These are phyloP conservation scores for Coniochaeta hoffmannii DNA, from an alignment of 2,329 filamentous ascomycete species.

Conservation along the genomic window DNA sequence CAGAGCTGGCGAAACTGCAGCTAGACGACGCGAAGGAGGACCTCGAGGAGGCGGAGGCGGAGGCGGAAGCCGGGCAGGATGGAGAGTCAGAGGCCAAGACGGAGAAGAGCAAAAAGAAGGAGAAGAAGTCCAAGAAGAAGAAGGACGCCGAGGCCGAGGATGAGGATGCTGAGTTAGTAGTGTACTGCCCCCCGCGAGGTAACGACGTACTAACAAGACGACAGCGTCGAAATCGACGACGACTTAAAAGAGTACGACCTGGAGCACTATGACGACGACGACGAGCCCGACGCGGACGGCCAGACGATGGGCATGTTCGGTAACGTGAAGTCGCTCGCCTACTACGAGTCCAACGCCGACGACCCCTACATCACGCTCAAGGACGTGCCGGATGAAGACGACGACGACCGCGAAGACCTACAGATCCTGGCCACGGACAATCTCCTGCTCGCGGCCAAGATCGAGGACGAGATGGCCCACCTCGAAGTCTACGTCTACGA, in stretches of 20 bases:
- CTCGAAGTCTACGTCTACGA: slow-evolving; percentile 97
- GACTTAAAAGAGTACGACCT: slow-evolving; percentile 95
- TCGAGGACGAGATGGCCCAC: slow-evolving; percentile 95
- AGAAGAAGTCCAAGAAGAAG: slow-evolving; percentile 21
- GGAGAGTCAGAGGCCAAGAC: slow-evolving; percentile 18
- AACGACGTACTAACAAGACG: not conserved
- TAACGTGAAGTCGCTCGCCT: slow-evolving; percentile 87
- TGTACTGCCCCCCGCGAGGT: not conserved
- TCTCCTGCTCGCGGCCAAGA: slow-evolving; percentile 81
- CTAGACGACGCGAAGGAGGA: slow-evolving; percentile 90
- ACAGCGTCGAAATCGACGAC: slow-evolving; percentile 58
- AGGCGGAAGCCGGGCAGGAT: slow-evolving; percentile 16
- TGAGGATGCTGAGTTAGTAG: slow-evolving; percentile 31
- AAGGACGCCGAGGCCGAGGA: slow-evolving; percentile 27
- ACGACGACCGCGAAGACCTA: slow-evolving; percentile 87
- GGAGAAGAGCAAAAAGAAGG: slow-evolving; percentile 17
- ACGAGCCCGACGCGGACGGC: slow-evolving; percentile 51
- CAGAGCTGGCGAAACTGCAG: slow-evolving; percentile 66
- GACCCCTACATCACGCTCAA: slow-evolving; percentile 94
- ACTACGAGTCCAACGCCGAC: slow-evolving; percentile 88
- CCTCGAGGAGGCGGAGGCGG: slow-evolving; percentile 58
- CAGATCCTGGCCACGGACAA: slow-evolving; percentile 93
- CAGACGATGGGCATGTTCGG: slow-evolving; percentile 88
- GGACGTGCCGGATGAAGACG: slow-evolving; percentile 56
- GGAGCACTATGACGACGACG: slow-evolving; percentile 89